Percentiles rank a stretch among this genome's conserved stretches.
These are phyloP conservation scores for Solanum pinnatisectum DNA, from an alignment of 257 asterid species.

Conservation along the genomic window DNA sequence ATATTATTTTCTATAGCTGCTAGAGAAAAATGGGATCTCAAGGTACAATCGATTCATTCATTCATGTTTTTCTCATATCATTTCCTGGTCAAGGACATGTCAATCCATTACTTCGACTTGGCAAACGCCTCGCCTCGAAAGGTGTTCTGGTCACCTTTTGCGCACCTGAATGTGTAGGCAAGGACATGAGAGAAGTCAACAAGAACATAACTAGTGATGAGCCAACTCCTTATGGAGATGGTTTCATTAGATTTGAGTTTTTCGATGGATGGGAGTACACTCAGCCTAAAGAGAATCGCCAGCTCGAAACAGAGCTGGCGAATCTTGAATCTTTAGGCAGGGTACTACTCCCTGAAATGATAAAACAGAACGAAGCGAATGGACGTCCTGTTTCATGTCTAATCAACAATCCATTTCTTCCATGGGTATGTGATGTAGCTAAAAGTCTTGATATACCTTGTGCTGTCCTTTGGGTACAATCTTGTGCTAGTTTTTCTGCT, in stretches of 20 bases:
- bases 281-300: neutral
- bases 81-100: conserved; percentile 79
- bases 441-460: neutral
- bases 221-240: conserved; percentile 4
- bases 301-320: neutral
- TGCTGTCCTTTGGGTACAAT: conserved; percentile 1
- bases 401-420: conserved; percentile 13
- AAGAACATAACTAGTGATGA: neutral
- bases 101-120: conserved; percentile 69
- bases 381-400: conserved; percentile 8
- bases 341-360: neutral
- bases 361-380: neutral
- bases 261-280: neutral
- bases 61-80: conserved; percentile 48
- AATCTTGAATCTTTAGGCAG: conserved; percentile 2
- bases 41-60: neutral
- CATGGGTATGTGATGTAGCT: conserved; percentile 5
- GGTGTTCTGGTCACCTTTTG: conserved; percentile 25
- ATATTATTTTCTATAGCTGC: neutral
- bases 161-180: neutral
- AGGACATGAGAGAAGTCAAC: neutral
- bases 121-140: conserved; percentile 47
- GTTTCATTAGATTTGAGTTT: conserved; percentile 6
- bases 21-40: neutral
- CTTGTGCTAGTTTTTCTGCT: neutral